Percentiles rank a stretch among this genome's conserved stretches.
phyloP scores from a whole-genome alignment of 2,329 filamentous ascomycete genomes.

The Calonectria crousiana region DNA sequence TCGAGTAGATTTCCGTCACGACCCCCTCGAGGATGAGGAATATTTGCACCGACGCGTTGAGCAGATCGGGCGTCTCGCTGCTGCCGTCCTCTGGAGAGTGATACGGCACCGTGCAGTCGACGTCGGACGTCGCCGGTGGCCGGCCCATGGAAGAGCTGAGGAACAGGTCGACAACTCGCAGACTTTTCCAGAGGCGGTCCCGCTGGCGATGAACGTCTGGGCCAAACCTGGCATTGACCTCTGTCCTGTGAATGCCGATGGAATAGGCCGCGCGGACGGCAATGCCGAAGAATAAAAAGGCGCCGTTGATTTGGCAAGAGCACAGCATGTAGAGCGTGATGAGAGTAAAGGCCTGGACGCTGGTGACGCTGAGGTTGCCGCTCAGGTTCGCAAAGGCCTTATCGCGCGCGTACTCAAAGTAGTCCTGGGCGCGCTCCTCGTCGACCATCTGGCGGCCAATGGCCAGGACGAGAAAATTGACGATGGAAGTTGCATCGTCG shows the following conservation, averaged over 20 bases:
- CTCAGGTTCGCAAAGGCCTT: conserved; percentile 59
- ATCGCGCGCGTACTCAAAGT: conserved; percentile 64
- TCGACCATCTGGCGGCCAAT: conserved; percentile 60
- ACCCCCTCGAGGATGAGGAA: conserved; percentile 64
- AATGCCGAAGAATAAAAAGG: conserved; percentile 67
- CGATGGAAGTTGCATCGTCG: conserved; percentile 54
- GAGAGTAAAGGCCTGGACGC: conserved; percentile 63
- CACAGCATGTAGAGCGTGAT: conserved; percentile 67
- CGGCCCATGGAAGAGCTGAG: conserved; percentile 67
- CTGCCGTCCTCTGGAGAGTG: conserved; percentile 50
- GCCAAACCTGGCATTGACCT: conserved; percentile 66
- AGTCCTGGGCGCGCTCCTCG: conserved; percentile 55
- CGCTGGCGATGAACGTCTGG: conserved; percentile 56
- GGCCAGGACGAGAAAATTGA: conserved; percentile 64
- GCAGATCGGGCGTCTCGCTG: conserved; percentile 57
- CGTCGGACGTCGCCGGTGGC: conserved; percentile 65
- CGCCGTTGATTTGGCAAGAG: conserved; percentile 67
- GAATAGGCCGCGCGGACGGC: conserved; percentile 65
- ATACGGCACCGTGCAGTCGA: conserved; percentile 67
- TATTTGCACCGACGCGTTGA: conserved; percentile 66
- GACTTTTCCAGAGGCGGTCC: conserved; percentile 66
- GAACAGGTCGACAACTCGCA: conserved; percentile 65
- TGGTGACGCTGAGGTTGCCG: conserved; percentile 61
- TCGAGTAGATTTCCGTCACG: conserved; percentile 65
- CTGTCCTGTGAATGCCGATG: conserved; percentile 65